Evolutionary conservation across 2,329 filamentous ascomycete species (phyloP), one percentile per base, ranked within the genome.

Genomic region (Didymella segeticola): DNA sequence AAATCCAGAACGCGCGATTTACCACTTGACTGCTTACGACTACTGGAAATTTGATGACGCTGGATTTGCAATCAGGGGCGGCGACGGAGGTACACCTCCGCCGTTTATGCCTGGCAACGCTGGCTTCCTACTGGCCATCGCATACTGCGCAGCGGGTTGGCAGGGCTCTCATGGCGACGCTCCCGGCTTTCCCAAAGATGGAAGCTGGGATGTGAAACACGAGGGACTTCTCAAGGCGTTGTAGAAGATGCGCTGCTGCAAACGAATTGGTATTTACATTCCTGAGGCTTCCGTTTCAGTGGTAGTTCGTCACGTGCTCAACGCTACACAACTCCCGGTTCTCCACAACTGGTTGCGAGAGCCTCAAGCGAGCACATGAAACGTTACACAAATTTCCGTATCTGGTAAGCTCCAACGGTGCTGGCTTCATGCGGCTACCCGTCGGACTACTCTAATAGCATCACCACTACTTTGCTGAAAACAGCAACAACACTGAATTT

Each of bases 81-180:
- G 82, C 2, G 80, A 81, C 2, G 71, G 74, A 8, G 74, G 78
- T n/a, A 83, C 83, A 7, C 77, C 82, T 3, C 84, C 83, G 14
- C 83, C 83, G 4, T 85, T 85, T 64, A 82, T 85, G 56, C 83
- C 83, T 0, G 79, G 78, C n/a, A 76, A 78, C 34, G 77, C 79
- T 1, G 76, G 76, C 1, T 72, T 85, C 48, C 56, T 85, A 59
- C 64, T 81, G 34, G 80, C 80, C 0, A 39, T 81, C 56, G 82
- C 79, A 6, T 83, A 84, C 77, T 79, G 84, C 75, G 80, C 79
- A 3, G 81, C 79, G 0, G 82, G 66, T 6, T 85, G 83, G 82
- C 78, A 83, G 53, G 80, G 75, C 2, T 69, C 64, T 30, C 69
- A 75, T 22, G 78, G 70, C 27, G 47, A 66, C 31, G 47, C 57